Percentiles rank a stretch among this genome's conserved stretches.
Evolutionary conservation across 1,284 basidiomycete species (phyloP).

Genomic region (Cutaneotrichosporon cavernicola): DNA sequence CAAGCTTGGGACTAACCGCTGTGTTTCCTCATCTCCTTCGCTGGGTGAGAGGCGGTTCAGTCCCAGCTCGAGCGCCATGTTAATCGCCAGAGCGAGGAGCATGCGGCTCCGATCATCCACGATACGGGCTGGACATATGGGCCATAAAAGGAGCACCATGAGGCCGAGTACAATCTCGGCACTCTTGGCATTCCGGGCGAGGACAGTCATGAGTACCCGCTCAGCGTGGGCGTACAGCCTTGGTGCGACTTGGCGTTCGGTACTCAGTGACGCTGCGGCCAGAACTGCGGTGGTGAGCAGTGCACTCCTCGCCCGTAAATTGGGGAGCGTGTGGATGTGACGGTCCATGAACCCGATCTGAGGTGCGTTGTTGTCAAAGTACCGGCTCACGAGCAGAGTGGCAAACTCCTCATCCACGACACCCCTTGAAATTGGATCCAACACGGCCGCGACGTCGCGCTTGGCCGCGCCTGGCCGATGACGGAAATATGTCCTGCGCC

Average conservation of each 20-base stretch:
- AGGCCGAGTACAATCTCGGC: conserved; percentile 13
- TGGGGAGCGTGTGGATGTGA: conserved; percentile 12
- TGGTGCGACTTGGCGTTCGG: conserved; percentile 1
- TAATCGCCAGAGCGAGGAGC: conserved; percentile 11
- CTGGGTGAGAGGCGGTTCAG: conserved; percentile 8
- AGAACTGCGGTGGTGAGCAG: conserved; percentile 15
- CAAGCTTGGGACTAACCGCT: not conserved
- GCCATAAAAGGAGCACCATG: conserved; percentile 4
- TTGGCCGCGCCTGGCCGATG: conserved; percentile 15
- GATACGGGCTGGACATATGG: conserved; percentile 11
- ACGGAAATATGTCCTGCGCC: conserved; percentile 10
- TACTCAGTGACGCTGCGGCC: conserved; percentile 9
- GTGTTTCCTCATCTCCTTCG: conserved; percentile 11
- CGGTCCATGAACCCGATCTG: conserved; percentile 16
- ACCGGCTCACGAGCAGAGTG: conserved; percentile 3
- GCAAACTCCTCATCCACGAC: conserved; percentile 13
- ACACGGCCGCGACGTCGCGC: conserved; percentile 15
- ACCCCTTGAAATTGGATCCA: conserved; percentile 13
- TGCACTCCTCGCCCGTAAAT: conserved; percentile 10
- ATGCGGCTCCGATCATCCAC: conserved; percentile 13
- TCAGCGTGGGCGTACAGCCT: conserved; percentile 12
- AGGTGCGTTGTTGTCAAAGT: conserved; percentile 8
- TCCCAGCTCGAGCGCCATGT: conserved; percentile 15
- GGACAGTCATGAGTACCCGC: conserved; percentile 11
- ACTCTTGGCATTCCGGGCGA: conserved; percentile 13